A percentile compares a stretch with the other conserved stretches of the same genome.
Conservation (phyloP, 2,329 filamentous ascomycete genomes). For the Stemphylium lycopersici region DNA sequence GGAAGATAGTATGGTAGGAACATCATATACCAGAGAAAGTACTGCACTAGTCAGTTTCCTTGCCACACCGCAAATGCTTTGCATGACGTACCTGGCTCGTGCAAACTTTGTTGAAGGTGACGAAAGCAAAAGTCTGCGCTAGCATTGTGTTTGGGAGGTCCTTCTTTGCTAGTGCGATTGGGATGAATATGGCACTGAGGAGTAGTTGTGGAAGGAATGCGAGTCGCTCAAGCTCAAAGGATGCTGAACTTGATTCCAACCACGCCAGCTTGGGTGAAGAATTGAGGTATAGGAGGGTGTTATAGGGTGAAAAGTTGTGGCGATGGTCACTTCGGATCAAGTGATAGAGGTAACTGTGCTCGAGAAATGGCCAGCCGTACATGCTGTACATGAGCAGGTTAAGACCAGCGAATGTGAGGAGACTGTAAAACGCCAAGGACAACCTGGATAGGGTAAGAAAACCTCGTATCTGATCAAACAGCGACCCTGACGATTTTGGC, state of each 20-base stretch:
- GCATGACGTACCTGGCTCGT: constrained; percentile 79
- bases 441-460: constrained; percentile 56
- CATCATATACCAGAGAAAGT: constrained; percentile 98
- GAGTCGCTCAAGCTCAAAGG: constrained; percentile 71
- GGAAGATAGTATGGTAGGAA: constrained; percentile 92
- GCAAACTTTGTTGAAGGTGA: constrained; percentile 98
- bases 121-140: constrained; percentile 95
- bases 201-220: constrained; percentile 89
- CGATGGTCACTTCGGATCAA: constrained; percentile 92
- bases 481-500: constrained; percentile 17
- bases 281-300: constrained; percentile 84
- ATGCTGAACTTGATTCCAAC: constrained; percentile 38
- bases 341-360: constrained; percentile 93
- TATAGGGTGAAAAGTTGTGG: constrained; percentile 98
- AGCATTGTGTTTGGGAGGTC: constrained; percentile 85
- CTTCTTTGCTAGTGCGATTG: constrained; percentile 77
- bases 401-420: constrained; percentile 73
- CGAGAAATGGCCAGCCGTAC: constrained; percentile 77
- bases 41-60: constrained; percentile 59
- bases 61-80: background rate
- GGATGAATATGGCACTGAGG: constrained; percentile 77
- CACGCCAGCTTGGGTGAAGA: constrained; percentile 61
- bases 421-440: constrained; percentile 66
- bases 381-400: constrained; percentile 80
- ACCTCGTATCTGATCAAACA: constrained; percentile 24